A percentile compares a stretch with the other conserved stretches of the same genome.
Conservation (phyloP, 805 yeast species). For the Lipomyces chichibuensis region DNA sequence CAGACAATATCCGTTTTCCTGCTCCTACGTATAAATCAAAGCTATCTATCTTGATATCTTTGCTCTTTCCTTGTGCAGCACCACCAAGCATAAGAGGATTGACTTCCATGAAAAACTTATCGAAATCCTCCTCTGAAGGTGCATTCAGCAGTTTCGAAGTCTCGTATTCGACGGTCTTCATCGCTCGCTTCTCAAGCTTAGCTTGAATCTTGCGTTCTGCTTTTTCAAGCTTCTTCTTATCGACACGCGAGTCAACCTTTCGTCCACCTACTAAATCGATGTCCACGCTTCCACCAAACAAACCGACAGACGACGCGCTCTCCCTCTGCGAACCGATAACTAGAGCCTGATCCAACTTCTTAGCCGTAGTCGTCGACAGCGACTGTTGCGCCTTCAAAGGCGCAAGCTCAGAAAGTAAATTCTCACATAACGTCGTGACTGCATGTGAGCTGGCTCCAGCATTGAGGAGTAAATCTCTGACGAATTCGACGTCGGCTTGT, state of each 20-base stretch:
- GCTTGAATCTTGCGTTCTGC: slow-evolving; percentile 97
- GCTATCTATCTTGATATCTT: slow-evolving; percentile 89
- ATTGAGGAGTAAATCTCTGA: slow-evolving; percentile 64
- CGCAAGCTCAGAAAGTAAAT: slow-evolving; percentile 54
- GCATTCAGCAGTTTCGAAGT: slow-evolving; percentile 86
- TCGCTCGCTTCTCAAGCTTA: slow-evolving; percentile 83
- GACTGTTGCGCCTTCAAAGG: slow-evolving; percentile 70
- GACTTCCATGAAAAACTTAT: slow-evolving; percentile 90
- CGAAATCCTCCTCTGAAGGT: slow-evolving; percentile 69
- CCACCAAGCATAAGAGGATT: slow-evolving; percentile 92
- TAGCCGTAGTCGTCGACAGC: slow-evolving; percentile 59
- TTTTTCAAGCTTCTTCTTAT: slow-evolving; percentile 92
- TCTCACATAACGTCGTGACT: slow-evolving; percentile 54
- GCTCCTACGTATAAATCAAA: slow-evolving; percentile 95
- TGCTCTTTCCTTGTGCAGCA: slow-evolving; percentile 62
- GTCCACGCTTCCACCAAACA: slow-evolving; percentile 77
- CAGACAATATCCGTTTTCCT: slow-evolving; percentile 88
- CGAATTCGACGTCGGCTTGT: slow-evolving; percentile 62
- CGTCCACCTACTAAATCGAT: slow-evolving; percentile 86
- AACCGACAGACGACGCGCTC: slow-evolving; percentile 71
- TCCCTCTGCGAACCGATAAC: slow-evolving; percentile 74
- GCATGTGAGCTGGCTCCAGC: slow-evolving; percentile 78
- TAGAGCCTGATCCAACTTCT: slow-evolving; percentile 67
- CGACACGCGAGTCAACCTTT: slow-evolving; percentile 90
- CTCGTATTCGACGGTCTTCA: slow-evolving; percentile 72